Base-by-base conservation (phyloP, 1,284 basidiomycete genomes). In the Trichosporon asahii region DNA sequence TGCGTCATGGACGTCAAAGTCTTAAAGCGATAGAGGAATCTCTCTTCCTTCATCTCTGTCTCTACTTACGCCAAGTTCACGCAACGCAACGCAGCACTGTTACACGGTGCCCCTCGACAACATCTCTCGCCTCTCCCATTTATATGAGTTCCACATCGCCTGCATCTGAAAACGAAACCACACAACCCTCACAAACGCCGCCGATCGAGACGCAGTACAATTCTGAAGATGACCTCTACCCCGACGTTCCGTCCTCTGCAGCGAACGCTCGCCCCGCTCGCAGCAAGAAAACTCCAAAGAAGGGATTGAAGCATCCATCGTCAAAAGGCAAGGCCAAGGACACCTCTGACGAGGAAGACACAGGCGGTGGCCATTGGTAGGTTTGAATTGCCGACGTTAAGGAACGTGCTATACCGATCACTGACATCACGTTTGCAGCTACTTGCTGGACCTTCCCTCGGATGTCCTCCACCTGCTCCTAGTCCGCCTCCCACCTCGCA, bases 381-480 rank as follows among this genome's bases (percentile, higher is more conserved):
- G 77, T 73, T 27, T 35, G 27, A 7, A 49, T 44, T 21, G 40
- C 49, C 21, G 61, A 11, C 6, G 46, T n/a, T 31, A 46, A 67
- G 61, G 68, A 65, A 65, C 69, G 72, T 70, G 65, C 64, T 69
- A 64, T 66, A 12, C 57, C n/a, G 57, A 61, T 61, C 29, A 15
- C 57, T 61, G 57, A 61, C 29, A 31, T 61, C 57, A 61, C 57
- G 57, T 61, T 25, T 27, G 21, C 68, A 82, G 81, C 69, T 73
- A 76, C 66, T 73, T 83, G 7, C 74, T 82, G 29, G 68, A 74
- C 27, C 71, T 83, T 2, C 82, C 82, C 0, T 71, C 72, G 21
- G 82, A 82, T 66, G 69, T 82, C 15, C 71, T 83, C 14, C 80
- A 79, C 44, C 66, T 75, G 1, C 70, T 83, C 11, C 74, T 82